Conservation (phyloP, 2,329 filamentous ascomycete genomes). For the Chrysosporium queenslandicum region DNA sequence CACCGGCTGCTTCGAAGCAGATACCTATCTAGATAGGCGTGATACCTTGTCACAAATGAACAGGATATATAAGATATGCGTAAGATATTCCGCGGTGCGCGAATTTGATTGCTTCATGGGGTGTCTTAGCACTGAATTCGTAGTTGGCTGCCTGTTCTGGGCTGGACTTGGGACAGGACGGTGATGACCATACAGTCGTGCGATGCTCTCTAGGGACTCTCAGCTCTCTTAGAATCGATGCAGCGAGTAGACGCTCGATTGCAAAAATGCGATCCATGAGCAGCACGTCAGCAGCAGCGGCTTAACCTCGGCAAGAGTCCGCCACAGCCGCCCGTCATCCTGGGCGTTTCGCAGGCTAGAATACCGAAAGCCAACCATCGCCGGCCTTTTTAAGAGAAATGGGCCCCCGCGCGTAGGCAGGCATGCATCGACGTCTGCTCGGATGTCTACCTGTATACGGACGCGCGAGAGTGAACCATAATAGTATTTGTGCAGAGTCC, state of each 20-base stretch:
- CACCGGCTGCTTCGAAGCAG: not conserved
- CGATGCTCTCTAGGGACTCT: no score
- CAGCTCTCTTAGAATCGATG: no score
- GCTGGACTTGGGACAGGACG: no score
- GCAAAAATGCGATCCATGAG: not conserved
- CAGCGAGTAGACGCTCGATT: no score
- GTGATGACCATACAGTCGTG: no score
- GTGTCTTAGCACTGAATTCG: not conserved
- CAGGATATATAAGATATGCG: not conserved
- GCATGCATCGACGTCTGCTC: not conserved
- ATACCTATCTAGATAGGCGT: not conserved
- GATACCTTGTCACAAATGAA: constrained; percentile 1
- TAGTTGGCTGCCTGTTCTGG: no score
- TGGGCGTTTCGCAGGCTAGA: not conserved
- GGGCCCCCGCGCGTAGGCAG: not conserved
- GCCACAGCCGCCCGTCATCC: not conserved
- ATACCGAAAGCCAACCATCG: not conserved
- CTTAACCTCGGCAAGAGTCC: constrained; percentile 1
- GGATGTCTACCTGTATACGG: not conserved
- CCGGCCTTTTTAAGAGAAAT: not conserved
- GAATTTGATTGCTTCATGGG: not conserved
- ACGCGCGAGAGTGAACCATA: not conserved
- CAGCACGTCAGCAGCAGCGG: not conserved
- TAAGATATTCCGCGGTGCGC: not conserved
- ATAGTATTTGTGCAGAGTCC: not conserved